Evolutionary conservation across 371 early-diverging fungal species (phyloP).

Genomic region (Actinomortierella wolfii): DNA sequence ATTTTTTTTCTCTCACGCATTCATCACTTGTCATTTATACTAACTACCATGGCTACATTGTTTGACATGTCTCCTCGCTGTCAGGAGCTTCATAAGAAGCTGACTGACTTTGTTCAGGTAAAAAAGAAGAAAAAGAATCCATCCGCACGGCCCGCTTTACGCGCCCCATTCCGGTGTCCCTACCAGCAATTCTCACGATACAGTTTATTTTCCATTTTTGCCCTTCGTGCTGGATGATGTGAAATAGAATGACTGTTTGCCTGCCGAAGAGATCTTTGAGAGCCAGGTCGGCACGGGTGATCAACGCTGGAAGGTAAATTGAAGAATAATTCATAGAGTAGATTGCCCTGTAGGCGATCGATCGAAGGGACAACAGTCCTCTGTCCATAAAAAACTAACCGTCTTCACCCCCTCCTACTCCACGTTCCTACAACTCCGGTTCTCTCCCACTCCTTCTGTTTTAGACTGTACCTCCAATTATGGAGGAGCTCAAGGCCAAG

Average conservation of each 20-base stretch:
- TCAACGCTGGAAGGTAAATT: conserved; percentile 78
- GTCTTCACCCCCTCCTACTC: neutral
- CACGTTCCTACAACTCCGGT: neutral
- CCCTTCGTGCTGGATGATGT: no score
- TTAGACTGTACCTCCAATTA: conserved; percentile 76
- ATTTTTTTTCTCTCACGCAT: neutral
- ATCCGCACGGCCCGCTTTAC: neutral
- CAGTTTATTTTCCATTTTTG: no score
- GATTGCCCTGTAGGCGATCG: neutral
- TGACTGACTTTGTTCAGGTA: conserved; percentile 83
- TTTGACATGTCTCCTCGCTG: conserved; percentile 68
- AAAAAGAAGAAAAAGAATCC: no score
- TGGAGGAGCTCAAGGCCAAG: conserved; percentile 88
- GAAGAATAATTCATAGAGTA: conserved; percentile 13
- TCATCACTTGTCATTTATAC: neutral
- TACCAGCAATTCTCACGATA: neutral
- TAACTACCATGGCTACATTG: conserved; percentile 26
- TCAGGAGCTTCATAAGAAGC: conserved; percentile 67
- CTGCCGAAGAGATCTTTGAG: conserved; percentile 81
- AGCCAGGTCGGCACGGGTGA: conserved; percentile 77
- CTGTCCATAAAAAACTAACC: neutral
- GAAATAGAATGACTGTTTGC: conserved; percentile 93
- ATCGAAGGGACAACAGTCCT: neutral
- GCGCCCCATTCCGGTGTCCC: neutral
- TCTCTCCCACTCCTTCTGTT: neutral